A percentile compares a stretch with the other conserved stretches of the same genome.
Evolutionary conservation across 1,284 basidiomycete species (phyloP).

Genomic region (Mrakiaceae sp.): DNA sequence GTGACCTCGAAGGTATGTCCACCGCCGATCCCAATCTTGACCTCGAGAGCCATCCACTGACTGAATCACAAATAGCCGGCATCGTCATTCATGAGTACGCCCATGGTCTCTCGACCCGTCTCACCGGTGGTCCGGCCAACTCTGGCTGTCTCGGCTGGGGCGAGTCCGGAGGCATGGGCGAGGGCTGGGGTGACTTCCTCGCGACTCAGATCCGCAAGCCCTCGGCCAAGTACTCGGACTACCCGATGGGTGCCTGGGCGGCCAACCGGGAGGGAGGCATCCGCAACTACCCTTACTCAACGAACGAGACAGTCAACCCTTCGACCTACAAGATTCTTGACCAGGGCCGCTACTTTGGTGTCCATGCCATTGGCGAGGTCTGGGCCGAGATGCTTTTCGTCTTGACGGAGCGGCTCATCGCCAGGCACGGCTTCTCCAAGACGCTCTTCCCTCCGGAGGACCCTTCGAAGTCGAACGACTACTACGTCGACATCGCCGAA

Average conservation of each 20-base stretch:
- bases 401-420: constrained; percentile 59
- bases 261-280: constrained; percentile 68
- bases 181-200: constrained; percentile 60
- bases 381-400: constrained; percentile 93
- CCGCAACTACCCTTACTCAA: constrained; percentile 74
- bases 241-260: constrained; percentile 59
- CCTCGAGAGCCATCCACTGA: too few relatives aligned
- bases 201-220: constrained; percentile 49
- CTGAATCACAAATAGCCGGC: constrained; percentile 43
- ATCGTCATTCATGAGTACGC: constrained; percentile 83
- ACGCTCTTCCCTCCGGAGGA: constrained; percentile 65
- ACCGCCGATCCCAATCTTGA: constrained; percentile 17
- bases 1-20: constrained; percentile 58
- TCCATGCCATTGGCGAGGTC: constrained; percentile 81
- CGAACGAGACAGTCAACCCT: constrained; percentile 68
- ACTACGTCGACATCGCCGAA: constrained; percentile 45
- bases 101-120: constrained; percentile 82
- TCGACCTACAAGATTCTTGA: constrained; percentile 93
- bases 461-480: constrained; percentile 42
- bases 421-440: constrained; percentile 66
- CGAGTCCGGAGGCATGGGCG: constrained; percentile 92
- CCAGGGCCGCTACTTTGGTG: constrained; percentile 54
- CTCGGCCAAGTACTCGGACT: constrained; percentile 77
- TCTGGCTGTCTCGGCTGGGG: constrained; percentile 91
- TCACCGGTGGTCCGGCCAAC: constrained; percentile 88